Evolutionary conservation across 768 basidiomycete genomes (phyloP).

Genomic region (Favolaschia claudopus): DNA sequence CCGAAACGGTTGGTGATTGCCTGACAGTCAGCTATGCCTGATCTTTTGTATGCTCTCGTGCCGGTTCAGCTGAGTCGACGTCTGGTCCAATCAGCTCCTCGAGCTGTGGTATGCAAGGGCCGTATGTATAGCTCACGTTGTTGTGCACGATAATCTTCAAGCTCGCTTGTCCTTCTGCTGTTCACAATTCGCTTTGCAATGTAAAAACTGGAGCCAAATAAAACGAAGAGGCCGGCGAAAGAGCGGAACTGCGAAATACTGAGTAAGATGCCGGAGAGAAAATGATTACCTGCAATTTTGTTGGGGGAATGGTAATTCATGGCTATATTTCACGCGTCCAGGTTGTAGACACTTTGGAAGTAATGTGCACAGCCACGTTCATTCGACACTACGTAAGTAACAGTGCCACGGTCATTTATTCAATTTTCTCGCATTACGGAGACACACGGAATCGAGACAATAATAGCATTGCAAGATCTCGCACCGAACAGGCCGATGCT

Average conservation of each 20-base stretch:
- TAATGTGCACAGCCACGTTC: too few relatives aligned
- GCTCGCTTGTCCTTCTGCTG: slow-evolving; percentile 3
- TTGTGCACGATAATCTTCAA: slow-evolving; percentile 11
- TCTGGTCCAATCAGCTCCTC: too few relatives aligned
- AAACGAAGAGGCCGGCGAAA: slow-evolving; percentile 22
- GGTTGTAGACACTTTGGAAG: too few relatives aligned
- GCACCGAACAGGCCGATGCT: too few relatives aligned
- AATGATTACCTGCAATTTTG: slow-evolving; percentile 9
- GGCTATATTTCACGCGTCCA: not conserved
- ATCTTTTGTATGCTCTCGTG: too few relatives aligned
- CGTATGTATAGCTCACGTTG: not conserved
- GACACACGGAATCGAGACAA: too few relatives aligned
- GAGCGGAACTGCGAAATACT: slow-evolving; percentile 14
- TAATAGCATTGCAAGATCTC: too few relatives aligned
- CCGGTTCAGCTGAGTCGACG: too few relatives aligned
- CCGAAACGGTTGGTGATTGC: too few relatives aligned
- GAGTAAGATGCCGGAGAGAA: not conserved
- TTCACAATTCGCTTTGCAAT: slow-evolving; percentile 12
- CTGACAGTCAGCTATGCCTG: not conserved
- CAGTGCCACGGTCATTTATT: too few relatives aligned
- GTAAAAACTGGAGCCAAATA: slow-evolving; percentile 25
- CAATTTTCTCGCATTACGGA: too few relatives aligned
- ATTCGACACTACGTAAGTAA: too few relatives aligned
- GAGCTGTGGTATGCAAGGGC: not conserved
- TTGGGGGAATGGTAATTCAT: slow-evolving; percentile 16